A percentile compares a stretch with the other conserved stretches of the same genome.
Conservation (phyloP, 1,284 basidiomycete genomes). For the Austroboletus novae-zelandiae region DNA sequence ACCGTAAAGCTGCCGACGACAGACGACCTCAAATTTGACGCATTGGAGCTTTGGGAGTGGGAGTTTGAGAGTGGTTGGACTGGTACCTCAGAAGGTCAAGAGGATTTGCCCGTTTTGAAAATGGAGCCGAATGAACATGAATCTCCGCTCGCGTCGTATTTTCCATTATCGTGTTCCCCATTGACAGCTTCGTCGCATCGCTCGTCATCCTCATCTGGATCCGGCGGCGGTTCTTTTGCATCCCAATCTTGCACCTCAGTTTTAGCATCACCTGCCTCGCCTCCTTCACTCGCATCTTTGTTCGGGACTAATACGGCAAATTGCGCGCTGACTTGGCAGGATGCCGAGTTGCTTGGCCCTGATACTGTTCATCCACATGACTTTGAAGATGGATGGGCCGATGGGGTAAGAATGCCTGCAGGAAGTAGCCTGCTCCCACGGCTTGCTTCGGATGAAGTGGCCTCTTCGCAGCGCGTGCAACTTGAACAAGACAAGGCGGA, state of each 20-base stretch:
- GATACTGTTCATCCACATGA: conserved; percentile 46
- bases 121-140: conserved; percentile 24
- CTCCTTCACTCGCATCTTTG: conserved; percentile 9
- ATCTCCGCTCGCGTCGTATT: conserved; percentile 4
- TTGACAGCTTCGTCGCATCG: conserved; percentile 16
- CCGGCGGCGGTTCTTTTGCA: conserved; percentile 11
- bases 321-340: conserved; percentile 40
- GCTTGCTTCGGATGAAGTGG: conserved; percentile 2
- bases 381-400: conserved; percentile 43
- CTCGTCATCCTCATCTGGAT: conserved; percentile 22
- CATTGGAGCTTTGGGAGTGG: conserved; percentile 51
- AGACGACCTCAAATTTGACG: conserved; percentile 42
- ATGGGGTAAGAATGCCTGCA: conserved; percentile 14
- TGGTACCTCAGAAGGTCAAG: conserved; percentile 14
- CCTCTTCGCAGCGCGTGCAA: background rate
- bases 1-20: conserved; percentile 32
- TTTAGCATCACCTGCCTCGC: conserved; percentile 4
- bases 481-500: conserved; percentile 4
- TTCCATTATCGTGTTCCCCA: conserved; percentile 19
- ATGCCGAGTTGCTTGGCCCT: conserved; percentile 49
- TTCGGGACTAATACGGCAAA: conserved; percentile 9
- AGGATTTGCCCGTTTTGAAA: conserved; percentile 27
- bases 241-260: conserved; percentile 17
- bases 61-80: conserved; percentile 35
- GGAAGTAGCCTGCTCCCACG: conserved; percentile 9